Conservation (phyloP, 805 yeast species). For the Pichia manshurica region DNA sequence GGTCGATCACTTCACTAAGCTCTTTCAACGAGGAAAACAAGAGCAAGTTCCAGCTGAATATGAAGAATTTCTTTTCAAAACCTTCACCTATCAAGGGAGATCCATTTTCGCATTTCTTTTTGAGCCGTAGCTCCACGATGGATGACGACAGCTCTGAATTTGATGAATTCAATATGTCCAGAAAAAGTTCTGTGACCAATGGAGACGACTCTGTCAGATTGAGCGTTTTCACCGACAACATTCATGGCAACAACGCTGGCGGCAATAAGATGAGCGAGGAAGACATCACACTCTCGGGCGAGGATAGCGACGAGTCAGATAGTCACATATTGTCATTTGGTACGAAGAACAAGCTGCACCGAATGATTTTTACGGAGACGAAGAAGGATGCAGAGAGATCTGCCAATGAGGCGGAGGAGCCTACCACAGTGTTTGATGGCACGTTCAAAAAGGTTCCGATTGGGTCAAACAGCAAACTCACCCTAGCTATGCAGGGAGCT, state of each 20-base stretch:
- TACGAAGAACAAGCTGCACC: constrained; percentile 1
- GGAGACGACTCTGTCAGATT: not conserved
- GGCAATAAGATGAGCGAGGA: not conserved
- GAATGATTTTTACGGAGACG: not conserved
- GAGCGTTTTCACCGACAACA: not conserved
- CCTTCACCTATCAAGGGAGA: constrained; percentile 7
- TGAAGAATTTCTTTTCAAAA: constrained; percentile 13
- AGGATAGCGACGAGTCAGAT: constrained; percentile 10
- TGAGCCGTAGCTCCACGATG: not conserved
- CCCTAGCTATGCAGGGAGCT: no score
- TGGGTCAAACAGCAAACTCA: constrained; percentile 10
- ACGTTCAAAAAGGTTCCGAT: constrained; percentile 16
- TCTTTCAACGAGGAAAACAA: constrained; percentile 19
- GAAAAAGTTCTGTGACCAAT: not conserved
- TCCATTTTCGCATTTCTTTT: constrained; percentile 17
- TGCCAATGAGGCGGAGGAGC: not conserved
- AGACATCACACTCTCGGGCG: not conserved
- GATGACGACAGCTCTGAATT: constrained; percentile 3
- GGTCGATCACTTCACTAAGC: constrained; percentile 16
- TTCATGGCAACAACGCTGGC: not conserved
- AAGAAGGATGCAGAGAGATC: not conserved
- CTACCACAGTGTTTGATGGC: constrained; percentile 15
- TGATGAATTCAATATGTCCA: constrained; percentile 5
- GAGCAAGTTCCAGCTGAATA: constrained; percentile 14
- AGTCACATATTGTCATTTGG: constrained; percentile 15